Evolutionary conservation across 352 stramenopile genomes (phyloP), one percentile per base, ranked within the genome.

Genomic region (Globisporangium cystogenes): DNA sequence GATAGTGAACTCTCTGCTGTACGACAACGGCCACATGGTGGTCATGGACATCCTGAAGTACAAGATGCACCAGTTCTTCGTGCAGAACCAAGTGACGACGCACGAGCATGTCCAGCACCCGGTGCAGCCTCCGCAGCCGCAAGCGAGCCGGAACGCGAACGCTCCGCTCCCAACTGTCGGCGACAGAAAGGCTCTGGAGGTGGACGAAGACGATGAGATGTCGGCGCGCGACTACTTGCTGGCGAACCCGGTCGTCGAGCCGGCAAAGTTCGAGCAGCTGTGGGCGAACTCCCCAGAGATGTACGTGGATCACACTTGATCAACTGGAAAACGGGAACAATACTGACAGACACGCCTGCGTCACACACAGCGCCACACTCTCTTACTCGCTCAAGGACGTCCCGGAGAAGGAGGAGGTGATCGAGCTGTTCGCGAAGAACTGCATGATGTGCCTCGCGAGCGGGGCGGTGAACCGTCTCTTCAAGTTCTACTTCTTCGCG

Each of bases 401-500:
- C 12, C 82, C 76, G 6, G 78, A 87, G 37, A 76, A 89, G 36
- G 79, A 93, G 37, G 70, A 83, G 42, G 68, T 95, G 55, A 93
- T 95, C 52, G 72, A 72, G 11, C 57, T 74, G 18, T 93, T 95
- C 60, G 52, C 74, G 0, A 71, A 69, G 45, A 84, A 90, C 42
- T 81, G 68, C 31, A 54, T 95, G 40, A 79, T 68, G 64, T 95
- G 85, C 66, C 64, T 95, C 54, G 85, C 85, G 21, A 92, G 81
- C 49, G 85, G 85, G 15, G 71, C 72, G 15, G 59, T 93, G 37
- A 64, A 87, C 16, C 76, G 74, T 41, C 49, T 86, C 20, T 68
- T 92, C 67, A 95, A 95, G 60, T 95, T 95, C 45, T 95, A 84
- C 65, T 95, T 95, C 58, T 93, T 79, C 43, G 81, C 72, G 11